phyloP scores from a whole-genome alignment of 352 stramenopile species.

The Phytophthora idaei region DNA sequence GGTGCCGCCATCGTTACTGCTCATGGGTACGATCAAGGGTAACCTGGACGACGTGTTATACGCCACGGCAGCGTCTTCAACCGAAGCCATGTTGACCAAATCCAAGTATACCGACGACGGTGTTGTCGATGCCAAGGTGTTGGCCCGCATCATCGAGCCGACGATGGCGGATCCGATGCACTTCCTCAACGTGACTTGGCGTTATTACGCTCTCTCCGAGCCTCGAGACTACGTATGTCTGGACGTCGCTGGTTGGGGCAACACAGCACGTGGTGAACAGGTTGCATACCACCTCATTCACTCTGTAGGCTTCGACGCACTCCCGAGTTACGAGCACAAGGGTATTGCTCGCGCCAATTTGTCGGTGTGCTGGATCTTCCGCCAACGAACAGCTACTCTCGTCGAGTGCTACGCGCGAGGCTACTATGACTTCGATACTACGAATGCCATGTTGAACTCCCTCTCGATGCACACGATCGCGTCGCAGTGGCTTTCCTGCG shows the following conservation, averaged over 20 bases:
- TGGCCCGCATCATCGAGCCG: constrained; percentile 37
- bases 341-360: constrained; percentile 44
- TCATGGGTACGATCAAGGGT: constrained; percentile 47
- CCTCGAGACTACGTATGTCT: constrained; percentile 45
- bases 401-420: constrained; percentile 41
- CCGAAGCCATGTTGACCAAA: constrained; percentile 42
- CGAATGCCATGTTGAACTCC: constrained; percentile 45
- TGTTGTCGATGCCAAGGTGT: constrained; percentile 34
- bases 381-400: constrained; percentile 35
- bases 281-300: constrained; percentile 46
- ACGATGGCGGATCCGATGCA: constrained; percentile 45
- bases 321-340: constrained; percentile 39
- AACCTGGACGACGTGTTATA: constrained; percentile 57
- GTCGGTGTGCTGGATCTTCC: constrained; percentile 54
- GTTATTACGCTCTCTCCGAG: constrained; percentile 39
- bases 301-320: constrained; percentile 42
- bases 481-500: constrained; percentile 36
- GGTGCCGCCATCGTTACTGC: constrained; percentile 32
- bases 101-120: constrained; percentile 44
- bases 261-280: constrained; percentile 29
- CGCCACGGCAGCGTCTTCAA: constrained; percentile 41
- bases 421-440: constrained; percentile 45
- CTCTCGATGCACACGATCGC: constrained; percentile 41
- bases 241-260: constrained; percentile 37
- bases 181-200: constrained; percentile 46